phyloP scores from a whole-genome alignment of 805 yeast species.

The Starmerella kuoi region DNA sequence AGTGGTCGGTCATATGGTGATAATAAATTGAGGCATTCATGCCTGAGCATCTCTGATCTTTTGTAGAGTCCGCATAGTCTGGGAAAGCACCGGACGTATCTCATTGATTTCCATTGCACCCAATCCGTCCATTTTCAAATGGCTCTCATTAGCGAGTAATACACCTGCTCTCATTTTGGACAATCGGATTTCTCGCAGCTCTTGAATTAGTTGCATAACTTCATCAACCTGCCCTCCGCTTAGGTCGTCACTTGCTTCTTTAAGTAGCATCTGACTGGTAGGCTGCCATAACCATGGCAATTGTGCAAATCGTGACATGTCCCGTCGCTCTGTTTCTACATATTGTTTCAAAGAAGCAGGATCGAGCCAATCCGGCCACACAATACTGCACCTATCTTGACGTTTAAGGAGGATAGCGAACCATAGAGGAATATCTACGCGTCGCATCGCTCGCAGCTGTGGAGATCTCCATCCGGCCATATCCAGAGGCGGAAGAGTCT shows the following conservation, averaged over 20 bases:
- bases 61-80: conserved; percentile 68
- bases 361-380: conserved; percentile 77
- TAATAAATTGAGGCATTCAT: too few relatives aligned
- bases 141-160: conserved; percentile 62
- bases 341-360: conserved; percentile 40
- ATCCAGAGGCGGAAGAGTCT: conserved; percentile 49
- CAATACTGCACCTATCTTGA: conserved; percentile 74
- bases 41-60: conserved; percentile 32
- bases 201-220: conserved; percentile 61
- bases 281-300: conserved; percentile 90
- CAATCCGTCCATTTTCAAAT: conserved; percentile 70
- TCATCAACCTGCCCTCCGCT: conserved; percentile 38
- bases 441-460: conserved; percentile 50
- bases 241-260: conserved; percentile 67
- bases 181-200: conserved; percentile 68
- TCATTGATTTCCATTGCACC: conserved; percentile 81
- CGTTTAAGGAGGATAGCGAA: conserved; percentile 68
- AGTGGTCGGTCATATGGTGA: too few relatives aligned
- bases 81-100: conserved; percentile 66
- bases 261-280: conserved; percentile 53
- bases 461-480: conserved; percentile 55
- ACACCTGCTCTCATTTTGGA: conserved; percentile 75
- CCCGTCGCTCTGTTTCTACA: conserved; percentile 54
- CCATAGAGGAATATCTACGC: conserved; percentile 73
- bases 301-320: conserved; percentile 41